Conservation (phyloP, 2,329 filamentous ascomycete species). For the Talaromyces sp. region DNA sequence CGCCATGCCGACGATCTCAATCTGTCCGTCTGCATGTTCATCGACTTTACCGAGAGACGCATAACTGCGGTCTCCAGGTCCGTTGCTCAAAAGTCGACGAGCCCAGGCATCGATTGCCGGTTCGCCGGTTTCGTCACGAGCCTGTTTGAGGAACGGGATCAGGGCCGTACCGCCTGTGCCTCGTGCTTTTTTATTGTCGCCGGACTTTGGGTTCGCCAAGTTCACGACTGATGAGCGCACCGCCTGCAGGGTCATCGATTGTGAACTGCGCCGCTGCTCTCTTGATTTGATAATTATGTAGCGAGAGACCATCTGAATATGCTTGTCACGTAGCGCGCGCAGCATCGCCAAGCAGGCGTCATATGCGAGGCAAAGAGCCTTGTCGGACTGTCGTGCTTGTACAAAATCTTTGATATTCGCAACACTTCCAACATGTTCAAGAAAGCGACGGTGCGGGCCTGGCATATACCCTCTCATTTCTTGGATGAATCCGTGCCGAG, state of each 20-base stretch:
- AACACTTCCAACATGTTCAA: slow-evolving; percentile 70
- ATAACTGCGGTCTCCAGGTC: slow-evolving; percentile 31
- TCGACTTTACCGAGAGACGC: slow-evolving; percentile 48
- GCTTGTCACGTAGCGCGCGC: slow-evolving; percentile 76
- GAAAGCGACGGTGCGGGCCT: slow-evolving; percentile 80
- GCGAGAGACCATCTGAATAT: slow-evolving; percentile 91
- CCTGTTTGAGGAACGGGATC: slow-evolving; percentile 95
- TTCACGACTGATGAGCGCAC: slow-evolving; percentile 43
- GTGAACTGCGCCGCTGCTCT: slow-evolving; percentile 61
- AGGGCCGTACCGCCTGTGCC: slow-evolving; percentile 91
- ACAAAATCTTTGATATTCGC: slow-evolving; percentile 88
- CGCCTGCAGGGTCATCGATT: slow-evolving; percentile 53
- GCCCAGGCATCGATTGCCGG: slow-evolving; percentile 71
- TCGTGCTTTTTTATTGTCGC: slow-evolving; percentile 58
- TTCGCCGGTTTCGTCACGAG: slow-evolving; percentile 90
- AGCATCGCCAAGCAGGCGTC: slow-evolving; percentile 84
- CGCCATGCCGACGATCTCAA: slow-evolving; percentile 65
- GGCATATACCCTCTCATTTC: slow-evolving; percentile 99
- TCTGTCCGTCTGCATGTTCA: slow-evolving; percentile 49
- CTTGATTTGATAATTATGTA: slow-evolving; percentile 90
- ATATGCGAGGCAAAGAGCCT: slow-evolving; percentile 70
- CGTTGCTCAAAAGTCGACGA: slow-evolving; percentile 52
- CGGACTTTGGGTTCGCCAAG: slow-evolving; percentile 42
- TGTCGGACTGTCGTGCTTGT: slow-evolving; percentile 55
- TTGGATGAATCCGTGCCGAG: slow-evolving; percentile 82